Conservation (phyloP, 768 basidiomycete species). For the Stropharia rugosoannulata region DNA sequence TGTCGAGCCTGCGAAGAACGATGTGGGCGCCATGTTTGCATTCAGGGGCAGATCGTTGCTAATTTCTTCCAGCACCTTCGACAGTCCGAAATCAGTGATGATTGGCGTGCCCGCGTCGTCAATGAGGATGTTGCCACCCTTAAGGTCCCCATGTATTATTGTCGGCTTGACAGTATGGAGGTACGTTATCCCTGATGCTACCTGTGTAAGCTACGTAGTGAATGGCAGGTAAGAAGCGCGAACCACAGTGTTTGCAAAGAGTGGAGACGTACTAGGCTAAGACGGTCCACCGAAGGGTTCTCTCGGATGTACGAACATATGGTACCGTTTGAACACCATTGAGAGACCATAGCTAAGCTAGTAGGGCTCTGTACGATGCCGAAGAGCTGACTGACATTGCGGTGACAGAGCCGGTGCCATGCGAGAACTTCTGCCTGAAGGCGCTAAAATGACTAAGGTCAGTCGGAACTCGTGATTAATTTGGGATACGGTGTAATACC, state of each 20-base stretch:
- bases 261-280: slow-evolving; percentile 43
- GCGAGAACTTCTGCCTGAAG: slow-evolving; percentile 55
- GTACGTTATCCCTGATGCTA: slow-evolving; percentile 57
- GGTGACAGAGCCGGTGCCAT: slow-evolving; percentile 58
- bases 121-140: slow-evolving; percentile 61
- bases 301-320: slow-evolving; percentile 47
- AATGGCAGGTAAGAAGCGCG: neutral
- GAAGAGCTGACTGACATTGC: slow-evolving; percentile 53
- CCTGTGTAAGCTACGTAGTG: slow-evolving; percentile 45
- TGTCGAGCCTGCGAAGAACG: slow-evolving; percentile 46
- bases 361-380: slow-evolving; percentile 51
- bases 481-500: slow-evolving; percentile 25
- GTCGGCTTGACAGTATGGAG: slow-evolving; percentile 53
- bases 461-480: neutral
- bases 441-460: slow-evolving; percentile 32
- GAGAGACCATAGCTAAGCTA: slow-evolving; percentile 63
- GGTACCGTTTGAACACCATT: slow-evolving; percentile 62
- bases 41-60: slow-evolving; percentile 17
- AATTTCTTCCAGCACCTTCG: slow-evolving; percentile 56
- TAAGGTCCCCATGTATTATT: slow-evolving; percentile 62
- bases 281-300: slow-evolving; percentile 39
- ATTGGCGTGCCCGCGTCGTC: slow-evolving; percentile 49
- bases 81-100: slow-evolving; percentile 64
- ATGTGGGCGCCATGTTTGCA: slow-evolving; percentile 32
- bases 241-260: neutral